Conservation (phyloP, 2,329 filamentous ascomycete genomes). For the Aspergillus floridensis region DNA sequence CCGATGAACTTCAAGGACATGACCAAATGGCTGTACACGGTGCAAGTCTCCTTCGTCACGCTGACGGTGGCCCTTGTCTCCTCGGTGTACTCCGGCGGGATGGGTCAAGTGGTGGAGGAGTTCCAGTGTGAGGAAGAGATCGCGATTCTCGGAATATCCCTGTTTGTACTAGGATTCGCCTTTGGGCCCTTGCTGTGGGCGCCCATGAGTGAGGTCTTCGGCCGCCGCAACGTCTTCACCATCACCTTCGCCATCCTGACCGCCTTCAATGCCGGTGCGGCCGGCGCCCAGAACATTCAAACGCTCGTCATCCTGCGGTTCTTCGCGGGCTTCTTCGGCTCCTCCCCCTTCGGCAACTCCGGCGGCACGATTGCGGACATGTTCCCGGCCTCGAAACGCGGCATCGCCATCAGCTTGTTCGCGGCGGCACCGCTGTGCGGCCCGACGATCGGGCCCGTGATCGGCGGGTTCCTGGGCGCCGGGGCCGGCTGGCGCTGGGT, state of each 20-base stretch:
- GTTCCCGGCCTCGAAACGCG: slow-evolving; percentile 54
- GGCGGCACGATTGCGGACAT: slow-evolving; percentile 63
- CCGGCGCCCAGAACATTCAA: slow-evolving; percentile 57
- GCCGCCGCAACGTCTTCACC: slow-evolving; percentile 36
- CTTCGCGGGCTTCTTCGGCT: slow-evolving; percentile 62
- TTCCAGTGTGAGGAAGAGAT: slow-evolving; percentile 40
- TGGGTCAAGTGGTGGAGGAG: slow-evolving; percentile 32
- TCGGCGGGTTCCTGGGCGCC: slow-evolving; percentile 65
- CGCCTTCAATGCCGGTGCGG: slow-evolving; percentile 61
- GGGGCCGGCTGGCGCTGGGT: slow-evolving; percentile 69
- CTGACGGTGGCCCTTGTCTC: slow-evolving; percentile 45
- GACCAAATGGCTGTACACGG: slow-evolving; percentile 43
- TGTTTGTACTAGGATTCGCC: slow-evolving; percentile 49
- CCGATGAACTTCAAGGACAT: slow-evolving; percentile 35
- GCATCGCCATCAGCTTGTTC: slow-evolving; percentile 63
- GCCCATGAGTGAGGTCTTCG: slow-evolving; percentile 39
- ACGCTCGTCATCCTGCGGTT: slow-evolving; percentile 66
- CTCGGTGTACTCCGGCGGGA: slow-evolving; percentile 43
- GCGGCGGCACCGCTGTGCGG: slow-evolving; percentile 67
- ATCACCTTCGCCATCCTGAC: slow-evolving; percentile 46
- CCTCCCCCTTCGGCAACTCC: slow-evolving; percentile 61
- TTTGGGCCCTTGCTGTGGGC: slow-evolving; percentile 48
- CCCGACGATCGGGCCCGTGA: slow-evolving; percentile 63
- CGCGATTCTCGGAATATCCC: slow-evolving; percentile 44
- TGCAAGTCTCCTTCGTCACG: slow-evolving; percentile 39